Base-by-base conservation (phyloP, 257 asterid species). In the Salvia miltiorrhiza region DNA sequence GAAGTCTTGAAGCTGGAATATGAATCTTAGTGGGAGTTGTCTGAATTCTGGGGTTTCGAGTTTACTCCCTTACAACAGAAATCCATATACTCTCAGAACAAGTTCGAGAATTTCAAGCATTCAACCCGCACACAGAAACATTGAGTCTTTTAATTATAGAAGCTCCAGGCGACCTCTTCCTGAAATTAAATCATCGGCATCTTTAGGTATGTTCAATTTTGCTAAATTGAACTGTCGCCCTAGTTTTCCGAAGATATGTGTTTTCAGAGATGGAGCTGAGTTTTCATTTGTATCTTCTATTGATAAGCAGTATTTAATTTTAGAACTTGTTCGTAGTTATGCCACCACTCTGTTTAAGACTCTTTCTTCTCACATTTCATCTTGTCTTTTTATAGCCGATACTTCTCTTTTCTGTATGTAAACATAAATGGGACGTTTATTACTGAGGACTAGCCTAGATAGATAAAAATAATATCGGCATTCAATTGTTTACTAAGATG, bases 1-100 rank as follows among this genome's bases (percentile, higher is more conserved):
- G 73, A 72, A 48, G 39, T 47, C 17, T 40, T 13, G 32, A 69
- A 63, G 80, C 59, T 77, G 67, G 76, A 84, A 76, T 73, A 86
- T 90, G 94, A 74, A 70, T 78, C 78, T 82, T 1, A 78, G 58
- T 64, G 94, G 90, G 23, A 75, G 84, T 72, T 72, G 60, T 55
- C 60, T 68, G 61, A 83, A 67, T 59, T 58, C 81, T 79, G 83
- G 84, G 67, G 79, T 72, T 69, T 59, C 72, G 43, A 71, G 65
- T 68, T 47, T 56, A 75, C 47, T 59, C 45, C 79, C 88, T 57
- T 77, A 47, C 59, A 69, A 50, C 56, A 71, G 67, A 48, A 77
- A 55, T 57, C 56, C 78, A 73, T 66, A 79, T 69, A 64, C 39
- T 58, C 75, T 70, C 47, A 70, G 76, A 69, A 70, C 78, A 30